A percentile compares a stretch with the other conserved stretches of the same genome.
These are phyloP conservation scores for Naganishia albida DNA, from an alignment of 1,284 basidiomycete genomes.

Conservation along the genomic window DNA sequence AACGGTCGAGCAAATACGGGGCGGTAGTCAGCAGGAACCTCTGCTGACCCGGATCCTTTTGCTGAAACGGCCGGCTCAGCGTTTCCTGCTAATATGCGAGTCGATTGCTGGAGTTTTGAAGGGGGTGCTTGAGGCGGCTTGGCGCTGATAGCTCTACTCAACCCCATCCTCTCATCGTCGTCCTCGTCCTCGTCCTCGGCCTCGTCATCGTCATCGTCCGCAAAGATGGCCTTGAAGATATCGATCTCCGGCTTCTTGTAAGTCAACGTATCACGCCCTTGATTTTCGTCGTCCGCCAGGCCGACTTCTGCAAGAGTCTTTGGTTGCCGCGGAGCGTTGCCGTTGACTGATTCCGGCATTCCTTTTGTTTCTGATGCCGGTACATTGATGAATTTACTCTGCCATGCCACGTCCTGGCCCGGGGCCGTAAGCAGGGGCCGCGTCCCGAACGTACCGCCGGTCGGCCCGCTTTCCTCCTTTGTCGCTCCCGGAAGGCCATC, in stretches of 20 bases:
- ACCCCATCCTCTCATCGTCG: constrained; percentile 45
- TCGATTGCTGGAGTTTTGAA: constrained; percentile 21
- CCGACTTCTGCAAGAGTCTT: constrained; percentile 67
- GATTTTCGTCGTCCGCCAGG: constrained; percentile 81
- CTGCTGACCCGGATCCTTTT: not conserved
- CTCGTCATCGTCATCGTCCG: constrained; percentile 80
- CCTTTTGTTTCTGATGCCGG: constrained; percentile 32
- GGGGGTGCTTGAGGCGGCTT: constrained; percentile 14
- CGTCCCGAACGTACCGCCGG: constrained; percentile 23
- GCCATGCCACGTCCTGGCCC: constrained; percentile 39
- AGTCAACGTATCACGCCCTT: constrained; percentile 80
- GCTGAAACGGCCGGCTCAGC: constrained; percentile 18
- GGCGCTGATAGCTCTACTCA: constrained; percentile 29
- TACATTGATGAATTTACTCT: constrained; percentile 46
- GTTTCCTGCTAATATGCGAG: constrained; percentile 2
- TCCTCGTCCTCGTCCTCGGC: constrained; percentile 61
- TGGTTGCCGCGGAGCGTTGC: constrained; percentile 38
- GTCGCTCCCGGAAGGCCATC: constrained; percentile 48
- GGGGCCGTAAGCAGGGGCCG: constrained; percentile 28
- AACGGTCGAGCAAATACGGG: constrained; percentile 29
- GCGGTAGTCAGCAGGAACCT: constrained; percentile 33
- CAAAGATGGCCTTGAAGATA: constrained; percentile 93
- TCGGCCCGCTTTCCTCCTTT: constrained; percentile 16
- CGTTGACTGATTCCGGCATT: constrained; percentile 1
- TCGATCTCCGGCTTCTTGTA: constrained; percentile 85